phyloP scores from a whole-genome alignment of 78 protist genomes.

The Dictyostelium discoideum region DNA sequence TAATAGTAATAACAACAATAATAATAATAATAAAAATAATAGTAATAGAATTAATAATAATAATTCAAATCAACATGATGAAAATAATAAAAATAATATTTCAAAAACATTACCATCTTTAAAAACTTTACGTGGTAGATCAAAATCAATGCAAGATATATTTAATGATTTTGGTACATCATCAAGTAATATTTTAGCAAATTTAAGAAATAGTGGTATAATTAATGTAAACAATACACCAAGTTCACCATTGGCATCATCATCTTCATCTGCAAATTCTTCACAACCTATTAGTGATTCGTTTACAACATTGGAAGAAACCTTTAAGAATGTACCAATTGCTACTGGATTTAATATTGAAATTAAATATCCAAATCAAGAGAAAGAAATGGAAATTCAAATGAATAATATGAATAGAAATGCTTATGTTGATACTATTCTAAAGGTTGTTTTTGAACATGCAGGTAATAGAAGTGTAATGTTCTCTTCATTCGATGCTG shows the following conservation, averaged over 20 bases:
- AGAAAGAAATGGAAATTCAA: not conserved
- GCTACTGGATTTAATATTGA: slow-evolving; percentile 89
- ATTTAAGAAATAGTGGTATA: slow-evolving; percentile 6
- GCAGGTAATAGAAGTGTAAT: slow-evolving; percentile 81
- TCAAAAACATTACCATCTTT: not conserved
- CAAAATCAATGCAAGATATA: slow-evolving; percentile 41
- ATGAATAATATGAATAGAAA: slow-evolving; percentile 67
- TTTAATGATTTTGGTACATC: not conserved
- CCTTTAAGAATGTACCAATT: slow-evolving; percentile 76
- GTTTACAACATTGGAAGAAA: slow-evolving; percentile 68
- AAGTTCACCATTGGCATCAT: not conserved
- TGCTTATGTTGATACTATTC: slow-evolving; percentile 53
- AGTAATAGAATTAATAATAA: not conserved
- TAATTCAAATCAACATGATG: not conserved
- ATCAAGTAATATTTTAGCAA: not conserved
- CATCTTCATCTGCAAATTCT: not conserved
- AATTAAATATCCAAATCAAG: slow-evolving; percentile 79
- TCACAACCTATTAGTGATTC: slow-evolving; percentile 30
- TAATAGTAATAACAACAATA: not conserved
- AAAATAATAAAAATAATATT: not conserved
- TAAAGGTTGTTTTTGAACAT: slow-evolving; percentile 75
- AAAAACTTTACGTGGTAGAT: not conserved
- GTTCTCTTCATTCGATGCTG: slow-evolving; percentile 89
- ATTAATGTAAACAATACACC: not conserved
- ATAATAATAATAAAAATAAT: not conserved